phyloP scores from a whole-genome alignment of 148 eudicot species.

The Vaccinium myrtillus region DNA sequence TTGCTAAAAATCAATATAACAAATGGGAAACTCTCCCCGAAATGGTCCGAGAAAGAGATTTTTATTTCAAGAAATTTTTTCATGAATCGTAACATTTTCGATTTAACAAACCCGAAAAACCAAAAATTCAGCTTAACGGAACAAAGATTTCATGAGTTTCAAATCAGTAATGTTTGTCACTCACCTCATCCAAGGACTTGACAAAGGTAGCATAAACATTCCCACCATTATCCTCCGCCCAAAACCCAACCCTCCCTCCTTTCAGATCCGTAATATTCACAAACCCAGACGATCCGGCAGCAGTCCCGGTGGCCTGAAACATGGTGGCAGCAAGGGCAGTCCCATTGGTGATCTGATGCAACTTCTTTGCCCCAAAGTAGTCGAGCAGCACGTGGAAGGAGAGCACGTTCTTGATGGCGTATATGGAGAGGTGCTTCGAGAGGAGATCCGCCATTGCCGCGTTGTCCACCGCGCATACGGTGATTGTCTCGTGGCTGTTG shows the following conservation, averaged over 20 bases:
- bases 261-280: slow-evolving; percentile 79
- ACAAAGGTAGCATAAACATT: slow-evolving; percentile 43
- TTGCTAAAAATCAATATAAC: too few relatives aligned
- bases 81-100: too few relatives aligned
- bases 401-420: slow-evolving; percentile 61
- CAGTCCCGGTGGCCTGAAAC: slow-evolving; percentile 91
- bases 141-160: too few relatives aligned
- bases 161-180: background rate
- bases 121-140: too few relatives aligned
- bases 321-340: slow-evolving; percentile 89
- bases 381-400: slow-evolving; percentile 87
- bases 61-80: too few relatives aligned
- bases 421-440: slow-evolving; percentile 54
- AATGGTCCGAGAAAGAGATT: too few relatives aligned
- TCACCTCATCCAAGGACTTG: slow-evolving; percentile 57
- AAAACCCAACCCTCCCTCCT: slow-evolving; percentile 88
- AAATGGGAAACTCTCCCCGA: too few relatives aligned
- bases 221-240: slow-evolving; percentile 48
- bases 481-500: slow-evolving; percentile 71
- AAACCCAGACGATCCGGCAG: slow-evolving; percentile 76
- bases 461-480: slow-evolving; percentile 87
- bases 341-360: slow-evolving; percentile 84
- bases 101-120: too few relatives aligned
- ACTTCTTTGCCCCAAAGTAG: slow-evolving; percentile 88
- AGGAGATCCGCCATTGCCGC: slow-evolving; percentile 61